Conservation (phyloP, 306 rosid genomes). For the Psophocarpus tetragonolobus region DNA sequence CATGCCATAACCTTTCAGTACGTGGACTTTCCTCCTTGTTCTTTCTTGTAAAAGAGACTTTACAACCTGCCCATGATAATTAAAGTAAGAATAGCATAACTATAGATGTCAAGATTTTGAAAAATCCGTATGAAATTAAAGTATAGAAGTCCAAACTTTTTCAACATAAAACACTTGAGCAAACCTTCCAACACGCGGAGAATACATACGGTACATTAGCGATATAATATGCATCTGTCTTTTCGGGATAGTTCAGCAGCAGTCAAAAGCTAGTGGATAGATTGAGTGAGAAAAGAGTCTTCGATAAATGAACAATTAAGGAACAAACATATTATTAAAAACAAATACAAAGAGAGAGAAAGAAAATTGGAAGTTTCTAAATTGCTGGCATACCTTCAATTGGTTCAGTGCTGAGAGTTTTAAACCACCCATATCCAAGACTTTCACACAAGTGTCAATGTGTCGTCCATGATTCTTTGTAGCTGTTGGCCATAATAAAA, state of each 20-base stretch:
- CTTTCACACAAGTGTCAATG: slow-evolving; percentile 11
- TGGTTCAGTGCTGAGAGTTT: slow-evolving; percentile 9
- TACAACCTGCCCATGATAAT: slow-evolving; percentile 1
- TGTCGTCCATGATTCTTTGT: neutral
- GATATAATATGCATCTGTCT: slow-evolving; percentile 9
- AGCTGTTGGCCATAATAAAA: neutral
- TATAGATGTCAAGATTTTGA: neutral
- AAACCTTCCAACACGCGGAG: slow-evolving; percentile 15
- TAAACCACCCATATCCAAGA: slow-evolving; percentile 13
- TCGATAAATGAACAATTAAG: neutral
- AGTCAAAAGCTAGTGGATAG: neutral
- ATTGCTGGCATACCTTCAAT: neutral
- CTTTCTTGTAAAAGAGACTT: slow-evolving; percentile 14
- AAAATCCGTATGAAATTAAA: neutral
- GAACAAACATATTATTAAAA: neutral
- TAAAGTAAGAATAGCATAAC: neutral
- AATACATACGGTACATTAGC: slow-evolving; percentile 11
- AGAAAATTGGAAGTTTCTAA: neutral
- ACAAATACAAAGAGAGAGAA: neutral
- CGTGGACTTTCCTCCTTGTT: slow-evolving; percentile 15
- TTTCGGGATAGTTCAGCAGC: slow-evolving; percentile 18
- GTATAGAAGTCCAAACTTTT: neutral
- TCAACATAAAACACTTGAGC: neutral
- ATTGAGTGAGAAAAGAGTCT: neutral
- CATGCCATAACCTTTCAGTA: slow-evolving; percentile 12